Conservation (phyloP, 192 early-diverging fungal species). For the Linnemannia schmuckeri region DNA sequence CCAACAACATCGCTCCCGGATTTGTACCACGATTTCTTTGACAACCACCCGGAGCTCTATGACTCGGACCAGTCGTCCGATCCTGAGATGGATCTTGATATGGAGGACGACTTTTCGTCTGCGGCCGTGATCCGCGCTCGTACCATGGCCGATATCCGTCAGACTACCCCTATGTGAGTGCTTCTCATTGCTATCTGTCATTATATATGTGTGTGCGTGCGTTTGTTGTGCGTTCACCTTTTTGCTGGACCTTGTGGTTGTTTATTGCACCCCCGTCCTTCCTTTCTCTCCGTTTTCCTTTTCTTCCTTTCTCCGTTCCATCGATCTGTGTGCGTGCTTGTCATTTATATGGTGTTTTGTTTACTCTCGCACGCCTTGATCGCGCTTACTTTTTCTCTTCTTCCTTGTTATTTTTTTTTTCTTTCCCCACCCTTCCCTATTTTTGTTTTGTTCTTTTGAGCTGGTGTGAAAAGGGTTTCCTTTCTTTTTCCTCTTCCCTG, state of each 20-base stretch:
- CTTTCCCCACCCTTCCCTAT: not conserved
- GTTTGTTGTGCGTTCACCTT: not conserved
- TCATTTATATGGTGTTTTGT: not conserved
- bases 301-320: not conserved
- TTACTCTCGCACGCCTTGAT: not conserved
- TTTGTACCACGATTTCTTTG: constrained; percentile 57
- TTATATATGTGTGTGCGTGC: not conserved
- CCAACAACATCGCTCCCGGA: constrained; percentile 48
- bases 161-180: constrained; percentile 46
- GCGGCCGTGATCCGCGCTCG: constrained; percentile 39
- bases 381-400: not conserved
- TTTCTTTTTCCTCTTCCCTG: not conserved
- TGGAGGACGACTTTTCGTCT: constrained; percentile 20
- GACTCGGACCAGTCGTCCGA: constrained; percentile 54
- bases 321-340: not conserved
- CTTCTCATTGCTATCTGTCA: not conserved
- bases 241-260: not conserved
- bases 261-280: not conserved
- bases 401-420: not conserved
- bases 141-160: constrained; percentile 50
- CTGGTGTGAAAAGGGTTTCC: not conserved
- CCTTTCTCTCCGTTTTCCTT: not conserved
- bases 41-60: constrained; percentile 56
- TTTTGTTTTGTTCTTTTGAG: not conserved
- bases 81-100: constrained; percentile 48